Percentiles rank a stretch among this genome's conserved stretches.
Conservation (phyloP, 192 early-diverging fungal genomes). For the Backusella parvicylindrica region DNA sequence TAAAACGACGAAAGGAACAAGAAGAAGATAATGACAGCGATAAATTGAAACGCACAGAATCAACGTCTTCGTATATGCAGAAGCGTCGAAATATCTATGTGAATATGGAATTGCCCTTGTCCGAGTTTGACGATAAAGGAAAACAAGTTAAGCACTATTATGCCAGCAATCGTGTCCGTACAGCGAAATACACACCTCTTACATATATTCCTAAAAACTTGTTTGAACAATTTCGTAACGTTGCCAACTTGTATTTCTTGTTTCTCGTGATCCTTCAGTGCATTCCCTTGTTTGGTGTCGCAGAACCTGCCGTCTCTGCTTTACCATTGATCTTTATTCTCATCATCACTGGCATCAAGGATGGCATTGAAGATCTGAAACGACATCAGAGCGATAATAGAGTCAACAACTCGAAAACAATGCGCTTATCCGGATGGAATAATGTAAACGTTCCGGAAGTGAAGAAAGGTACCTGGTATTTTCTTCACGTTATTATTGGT, state of each 20-base stretch:
- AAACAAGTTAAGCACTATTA: constrained; percentile 34
- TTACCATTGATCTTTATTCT: constrained; percentile 82
- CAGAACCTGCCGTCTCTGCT: constrained; percentile 75
- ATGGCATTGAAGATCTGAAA: constrained; percentile 90
- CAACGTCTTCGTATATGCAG: constrained; percentile 31
- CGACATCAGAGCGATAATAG: constrained; percentile 79
- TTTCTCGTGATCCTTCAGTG: constrained; percentile 85
- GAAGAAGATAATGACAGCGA: constrained; percentile 1
- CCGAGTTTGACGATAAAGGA: constrained; percentile 23
- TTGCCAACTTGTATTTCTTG: constrained; percentile 96
- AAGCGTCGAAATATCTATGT: constrained; percentile 38
- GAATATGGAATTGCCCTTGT: constrained; percentile 25
- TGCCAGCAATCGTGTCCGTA: constrained; percentile 75
- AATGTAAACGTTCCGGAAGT: constrained; percentile 53
- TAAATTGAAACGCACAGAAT: constrained; percentile 19
- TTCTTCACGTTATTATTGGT: constrained; percentile 9
- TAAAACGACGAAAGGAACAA: neutral
- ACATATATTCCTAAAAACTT: constrained; percentile 95
- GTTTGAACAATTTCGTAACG: constrained; percentile 93
- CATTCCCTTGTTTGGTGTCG: constrained; percentile 49
- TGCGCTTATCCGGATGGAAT: constrained; percentile 54
- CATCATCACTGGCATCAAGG: constrained; percentile 76
- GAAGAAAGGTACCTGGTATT: neutral
- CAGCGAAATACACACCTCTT: constrained; percentile 87
- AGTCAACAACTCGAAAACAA: constrained; percentile 69